Evolutionary conservation across 129 eudicot genomes (phyloP), one percentile per base, ranked within the genome.

Genomic region (Apium graveolens): DNA sequence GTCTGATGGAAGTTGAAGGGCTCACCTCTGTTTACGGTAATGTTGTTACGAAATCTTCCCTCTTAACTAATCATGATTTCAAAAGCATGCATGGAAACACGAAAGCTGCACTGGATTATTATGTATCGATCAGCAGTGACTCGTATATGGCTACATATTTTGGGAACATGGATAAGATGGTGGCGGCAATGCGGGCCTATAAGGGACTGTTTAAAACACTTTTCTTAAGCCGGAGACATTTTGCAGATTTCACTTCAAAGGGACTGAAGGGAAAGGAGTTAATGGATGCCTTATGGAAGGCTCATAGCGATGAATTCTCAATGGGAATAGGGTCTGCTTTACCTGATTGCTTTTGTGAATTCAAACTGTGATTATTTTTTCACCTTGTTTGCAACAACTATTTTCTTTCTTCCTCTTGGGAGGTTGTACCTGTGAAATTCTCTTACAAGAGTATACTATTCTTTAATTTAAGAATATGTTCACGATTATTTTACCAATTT

Each of bases 161-260:
- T 43, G 99, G 97, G 27, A 92, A 96, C 49, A 96, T 96, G 99
- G 99, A 96, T 83, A 96, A 96, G 80, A 96, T 96, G 99, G 99
- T 96, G 66, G 89, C 99, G 4, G 97, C 97, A 24, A 90, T 96
- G 97, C 81, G 97, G 43, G 96, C 99, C 35, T 86, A 79, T 31
- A 85, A 85, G 80, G 97, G 99, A 42, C 79, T 87, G 81, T 84
- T 82, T 75, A 92, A 84, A 78, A 96, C 99, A 13, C 78, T 96
- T 24, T 90, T 90, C 70, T 80, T 96, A 66, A 90, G 82, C 57
- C 84, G 99, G 81, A 89, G 85, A 76, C 88, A 82, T 11, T 90
- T 90, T 83, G 89, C 99, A 9, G 91, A 79, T 20, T 83, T 87
- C 3, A 82, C 88, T 21, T 75, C 87, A 3, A 80, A 81, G 78